These are phyloP conservation scores for Russula ochroleuca DNA, from an alignment of 768 basidiomycete genomes.

Conservation along the genomic window DNA sequence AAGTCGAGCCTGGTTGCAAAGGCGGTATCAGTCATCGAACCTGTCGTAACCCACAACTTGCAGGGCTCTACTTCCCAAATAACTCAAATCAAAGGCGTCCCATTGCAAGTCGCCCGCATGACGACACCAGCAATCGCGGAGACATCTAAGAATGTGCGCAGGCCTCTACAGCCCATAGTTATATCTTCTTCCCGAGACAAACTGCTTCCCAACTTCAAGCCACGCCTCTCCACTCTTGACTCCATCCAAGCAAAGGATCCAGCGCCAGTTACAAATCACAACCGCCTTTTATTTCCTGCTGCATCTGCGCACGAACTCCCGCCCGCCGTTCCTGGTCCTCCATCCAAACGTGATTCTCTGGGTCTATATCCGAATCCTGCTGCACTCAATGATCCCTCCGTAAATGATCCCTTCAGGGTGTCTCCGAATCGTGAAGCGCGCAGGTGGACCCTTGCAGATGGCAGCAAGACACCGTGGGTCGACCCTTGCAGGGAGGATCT, in stretches of 20 bases:
- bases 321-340: slow-evolving; percentile 8
- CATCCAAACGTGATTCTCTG: slow-evolving; percentile 9
- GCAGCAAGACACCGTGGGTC: background rate
- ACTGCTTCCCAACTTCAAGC: background rate
- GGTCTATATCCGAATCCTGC: background rate
- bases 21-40: background rate
- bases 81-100: background rate
- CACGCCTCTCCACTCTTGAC: background rate
- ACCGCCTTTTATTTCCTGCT: slow-evolving; percentile 13
- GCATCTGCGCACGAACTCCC: slow-evolving; percentile 8
- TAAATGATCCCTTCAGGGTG: slow-evolving; percentile 3
- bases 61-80: background rate
- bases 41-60: background rate
- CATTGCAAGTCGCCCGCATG: background rate
- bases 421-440: background rate
- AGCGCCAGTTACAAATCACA: background rate
- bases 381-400: background rate
- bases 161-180: background rate
- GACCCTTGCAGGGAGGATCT: background rate
- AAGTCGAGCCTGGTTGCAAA: no score
- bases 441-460: slow-evolving; percentile 3
- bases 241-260: background rate
- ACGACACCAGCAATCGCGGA: background rate
- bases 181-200: background rate
- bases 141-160: background rate